Conservation (phyloP, 257 asterid genomes). For the Nyctanthes arbortristis region DNA sequence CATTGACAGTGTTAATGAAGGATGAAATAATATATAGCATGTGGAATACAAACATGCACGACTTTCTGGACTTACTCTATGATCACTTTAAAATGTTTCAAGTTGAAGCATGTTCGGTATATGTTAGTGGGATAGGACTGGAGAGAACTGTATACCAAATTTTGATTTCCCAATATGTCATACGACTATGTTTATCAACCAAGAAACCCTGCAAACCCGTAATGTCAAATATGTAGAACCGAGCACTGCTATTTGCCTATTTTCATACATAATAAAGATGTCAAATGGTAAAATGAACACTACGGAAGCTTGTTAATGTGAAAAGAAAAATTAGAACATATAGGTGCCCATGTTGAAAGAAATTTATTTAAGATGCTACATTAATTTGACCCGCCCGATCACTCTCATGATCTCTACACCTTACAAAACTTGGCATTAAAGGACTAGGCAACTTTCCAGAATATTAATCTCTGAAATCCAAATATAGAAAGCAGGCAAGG, state of each 20-base stretch:
- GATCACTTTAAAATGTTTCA: conserved; percentile 12
- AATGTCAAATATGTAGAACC: not conserved
- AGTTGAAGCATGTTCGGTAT: no score
- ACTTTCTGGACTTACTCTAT: not conserved
- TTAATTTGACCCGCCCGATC: conserved; percentile 2
- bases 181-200: no score
- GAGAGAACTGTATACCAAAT: no score
- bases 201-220: no score
- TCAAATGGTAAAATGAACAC: not conserved
- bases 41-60: not conserved
- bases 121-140: no score
- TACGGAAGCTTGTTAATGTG: not conserved
- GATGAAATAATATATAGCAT: not conserved
- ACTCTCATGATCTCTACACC: not conserved
- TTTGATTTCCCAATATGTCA: no score
- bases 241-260: no score
- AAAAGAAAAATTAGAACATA: conserved; percentile 10
- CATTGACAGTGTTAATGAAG: not conserved
- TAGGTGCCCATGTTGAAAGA: not conserved
- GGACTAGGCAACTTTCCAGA: conserved; percentile 12
- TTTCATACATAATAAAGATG: conserved; percentile 1
- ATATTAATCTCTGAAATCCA: conserved; percentile 6
- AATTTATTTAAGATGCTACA: conserved; percentile 3
- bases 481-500: conserved; percentile 25
- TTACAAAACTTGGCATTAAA: conserved; percentile 23